Evolutionary conservation across 108 stramenopile genomes (phyloP).

Genomic region (Nitzschia sp.): DNA sequence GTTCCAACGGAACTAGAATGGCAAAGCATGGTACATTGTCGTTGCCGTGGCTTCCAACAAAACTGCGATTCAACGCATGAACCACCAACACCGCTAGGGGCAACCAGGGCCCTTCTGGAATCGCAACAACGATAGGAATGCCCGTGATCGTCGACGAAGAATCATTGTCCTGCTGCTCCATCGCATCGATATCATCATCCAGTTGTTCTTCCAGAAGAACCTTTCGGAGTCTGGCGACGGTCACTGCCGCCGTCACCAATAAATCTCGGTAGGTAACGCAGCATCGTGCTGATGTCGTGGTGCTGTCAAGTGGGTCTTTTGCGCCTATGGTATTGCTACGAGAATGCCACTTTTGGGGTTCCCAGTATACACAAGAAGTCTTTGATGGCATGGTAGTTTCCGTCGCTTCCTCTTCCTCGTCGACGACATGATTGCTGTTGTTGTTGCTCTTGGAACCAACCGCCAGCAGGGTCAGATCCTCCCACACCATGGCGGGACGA

Average conservation of each 20-base stretch:
- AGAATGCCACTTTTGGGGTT: constrained; percentile 9
- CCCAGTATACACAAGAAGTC: neutral
- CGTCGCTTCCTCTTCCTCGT: neutral
- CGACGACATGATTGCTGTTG: neutral
- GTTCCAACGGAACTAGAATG: constrained; percentile 71
- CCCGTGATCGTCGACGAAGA: neutral
- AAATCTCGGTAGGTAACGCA: neutral
- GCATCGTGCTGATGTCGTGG: neutral
- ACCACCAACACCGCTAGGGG: constrained; percentile 69
- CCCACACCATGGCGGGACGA: constrained; percentile 8
- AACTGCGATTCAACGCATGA: constrained; percentile 53
- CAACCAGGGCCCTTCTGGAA: constrained; percentile 83
- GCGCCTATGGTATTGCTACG: no score
- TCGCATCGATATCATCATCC: neutral
- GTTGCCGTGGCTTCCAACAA: no score
- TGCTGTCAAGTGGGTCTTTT: no score
- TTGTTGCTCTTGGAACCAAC: neutral
- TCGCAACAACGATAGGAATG: constrained; percentile 62
- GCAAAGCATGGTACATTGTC: neutral
- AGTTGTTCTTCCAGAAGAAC: neutral
- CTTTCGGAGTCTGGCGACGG: neutral
- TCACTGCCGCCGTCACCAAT: neutral
- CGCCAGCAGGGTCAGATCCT: neutral
- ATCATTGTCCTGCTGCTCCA: neutral
- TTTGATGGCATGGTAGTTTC: neutral